phyloP scores from a whole-genome alignment of 2,329 filamentous ascomycete genomes.

The Colletotrichum brevisporum region DNA sequence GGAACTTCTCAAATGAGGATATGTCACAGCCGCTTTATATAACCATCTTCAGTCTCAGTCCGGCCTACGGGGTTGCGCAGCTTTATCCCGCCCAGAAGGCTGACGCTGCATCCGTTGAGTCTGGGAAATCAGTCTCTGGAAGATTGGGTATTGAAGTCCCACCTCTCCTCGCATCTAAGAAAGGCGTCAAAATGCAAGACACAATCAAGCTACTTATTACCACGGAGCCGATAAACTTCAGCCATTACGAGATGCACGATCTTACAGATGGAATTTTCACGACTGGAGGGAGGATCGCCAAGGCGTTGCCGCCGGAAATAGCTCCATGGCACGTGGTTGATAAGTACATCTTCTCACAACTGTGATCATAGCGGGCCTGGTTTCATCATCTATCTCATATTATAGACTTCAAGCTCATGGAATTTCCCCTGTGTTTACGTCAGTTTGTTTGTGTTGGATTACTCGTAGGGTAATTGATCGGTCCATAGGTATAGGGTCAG shows the following conservation, averaged over 20 bases:
- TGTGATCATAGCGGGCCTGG: too few species aligned
- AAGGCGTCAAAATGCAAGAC: background rate
- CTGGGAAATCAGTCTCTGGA: background rate
- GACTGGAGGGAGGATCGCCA: background rate
- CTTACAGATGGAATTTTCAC: background rate
- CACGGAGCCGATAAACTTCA: background rate
- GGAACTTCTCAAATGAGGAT: background rate
- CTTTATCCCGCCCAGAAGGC: background rate
- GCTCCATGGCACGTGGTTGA: too few species aligned
- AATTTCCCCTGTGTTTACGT: too few species aligned
- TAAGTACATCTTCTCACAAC: too few species aligned
- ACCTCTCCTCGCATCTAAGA: background rate
- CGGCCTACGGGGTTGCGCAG: background rate
- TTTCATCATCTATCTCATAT: too few species aligned
- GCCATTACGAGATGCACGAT: background rate
- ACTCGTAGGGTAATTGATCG: too few species aligned
- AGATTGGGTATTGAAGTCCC: background rate
- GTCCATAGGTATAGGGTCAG: too few species aligned
- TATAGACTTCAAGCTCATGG: too few species aligned
- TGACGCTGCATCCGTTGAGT: background rate
- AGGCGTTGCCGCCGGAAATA: too few species aligned
- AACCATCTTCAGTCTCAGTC: background rate
- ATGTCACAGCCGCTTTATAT: background rate
- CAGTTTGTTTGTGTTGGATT: too few species aligned
- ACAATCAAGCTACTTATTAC: background rate